Evolutionary conservation across 768 basidiomycete species (phyloP).

Genomic region (Steccherinum ochraceum): DNA sequence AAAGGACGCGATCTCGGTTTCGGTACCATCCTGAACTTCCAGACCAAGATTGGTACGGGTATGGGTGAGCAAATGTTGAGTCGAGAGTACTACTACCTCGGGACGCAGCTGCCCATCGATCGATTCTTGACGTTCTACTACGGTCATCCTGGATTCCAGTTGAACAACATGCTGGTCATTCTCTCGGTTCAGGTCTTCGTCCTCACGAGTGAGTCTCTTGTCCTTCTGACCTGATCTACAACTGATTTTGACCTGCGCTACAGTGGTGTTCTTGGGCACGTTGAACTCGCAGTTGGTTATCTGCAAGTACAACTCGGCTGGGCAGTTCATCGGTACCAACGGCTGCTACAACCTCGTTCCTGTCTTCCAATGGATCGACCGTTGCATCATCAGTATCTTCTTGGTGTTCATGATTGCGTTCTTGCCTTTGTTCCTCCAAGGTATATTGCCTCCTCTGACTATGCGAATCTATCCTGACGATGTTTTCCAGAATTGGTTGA

Average conservation of each 20-base stretch:
- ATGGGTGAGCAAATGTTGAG: conserved; percentile 99
- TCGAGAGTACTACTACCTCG: conserved; percentile 97
- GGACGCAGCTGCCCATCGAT: conserved; percentile 96
- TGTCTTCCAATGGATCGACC: conserved; percentile 92
- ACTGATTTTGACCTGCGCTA: conserved; percentile 13
- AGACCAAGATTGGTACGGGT: conserved; percentile 99
- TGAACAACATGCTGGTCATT: conserved; percentile 99
- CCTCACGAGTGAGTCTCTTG: conserved; percentile 67
- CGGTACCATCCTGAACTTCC: conserved; percentile 98
- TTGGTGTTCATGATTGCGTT: conserved; percentile 98
- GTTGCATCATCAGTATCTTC: conserved; percentile 97
- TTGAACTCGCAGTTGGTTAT: conserved; percentile 75
- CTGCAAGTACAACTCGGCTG: conserved; percentile 70
- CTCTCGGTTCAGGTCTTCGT: conserved; percentile 95
- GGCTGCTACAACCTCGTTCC: conserved; percentile 95
- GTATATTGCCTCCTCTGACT: conserved; percentile 39
- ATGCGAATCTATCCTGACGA: too few relatives aligned
- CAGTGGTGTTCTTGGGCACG: conserved; percentile 94
- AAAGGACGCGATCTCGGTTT: conserved; percentile 99
- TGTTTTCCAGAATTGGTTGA: conserved; percentile 82
- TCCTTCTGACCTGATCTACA: neutral
- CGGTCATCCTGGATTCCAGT: conserved; percentile 98
- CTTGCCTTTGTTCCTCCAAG: conserved; percentile 92
- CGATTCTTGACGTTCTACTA: conserved; percentile 99
- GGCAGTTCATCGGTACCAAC: conserved; percentile 67